Base-by-base conservation (phyloP, 768 basidiomycete species). In the Lentinula sp. region DNA sequence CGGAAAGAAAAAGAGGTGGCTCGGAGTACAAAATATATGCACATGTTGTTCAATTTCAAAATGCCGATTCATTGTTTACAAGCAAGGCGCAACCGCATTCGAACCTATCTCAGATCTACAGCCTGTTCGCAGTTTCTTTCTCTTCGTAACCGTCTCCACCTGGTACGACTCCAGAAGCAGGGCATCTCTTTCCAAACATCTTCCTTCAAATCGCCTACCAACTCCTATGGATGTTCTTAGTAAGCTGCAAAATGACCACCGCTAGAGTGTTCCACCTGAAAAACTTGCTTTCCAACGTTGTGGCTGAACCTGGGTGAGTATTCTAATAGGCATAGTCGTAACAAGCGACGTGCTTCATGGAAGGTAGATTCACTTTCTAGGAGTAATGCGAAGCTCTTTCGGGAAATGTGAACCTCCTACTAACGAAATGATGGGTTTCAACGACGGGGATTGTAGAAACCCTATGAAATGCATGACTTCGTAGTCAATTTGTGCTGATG, bases 391-490 rank as follows among this genome's bases (percentile, higher is more conserved):
- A 0, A 82, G 2, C 51, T 85, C 84, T 49, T 76, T 77, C 1
- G 84, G 84, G 64, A 86, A 86, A 62, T 70, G 72, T 2, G 83
- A 84, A 18, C 75, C 61, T 0, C 85, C 21, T 21, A 21, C 84
- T 55, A 78, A 64, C 2, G 84, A 84, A 48, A 83, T 75, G 15
- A 64, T 43, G 15, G 69, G 60, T 28, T 43, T 52, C 23, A 21
- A 21, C 21, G 21, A 21, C 21, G 21, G 21, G 21, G 21, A 21
- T 21, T 21, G 21, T 21, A 21, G 21, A 21, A 21, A 21, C 21
- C 21, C 21, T 21, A 21, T 21, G 21, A 21, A 21, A 21, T 21
- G 21, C 21, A 21, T 21, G 21, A 31, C 48, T n/a, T 50, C 48
- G 48, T 6, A 18, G 21, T 7, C 1, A 7, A 50, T 50, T 10